phyloP scores from a whole-genome alignment of 1,139 yeast genomes.

The Magnusiomyces clavatus region DNA sequence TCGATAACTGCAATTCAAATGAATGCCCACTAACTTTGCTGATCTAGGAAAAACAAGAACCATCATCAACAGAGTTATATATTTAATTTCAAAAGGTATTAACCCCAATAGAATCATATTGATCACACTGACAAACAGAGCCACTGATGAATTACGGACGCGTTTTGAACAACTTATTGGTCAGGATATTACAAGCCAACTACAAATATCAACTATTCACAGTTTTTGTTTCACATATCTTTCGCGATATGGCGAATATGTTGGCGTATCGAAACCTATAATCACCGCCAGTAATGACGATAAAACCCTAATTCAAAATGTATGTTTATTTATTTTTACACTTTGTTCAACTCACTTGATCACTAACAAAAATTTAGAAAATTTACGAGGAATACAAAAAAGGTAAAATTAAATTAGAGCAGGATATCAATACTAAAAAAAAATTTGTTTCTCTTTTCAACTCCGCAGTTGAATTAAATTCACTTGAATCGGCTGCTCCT shows the following conservation, averaged over 20 bases:
- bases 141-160: slow-evolving; percentile 74
- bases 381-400: neutral
- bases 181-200: slow-evolving; percentile 28
- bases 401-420: neutral
- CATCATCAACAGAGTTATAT: slow-evolving; percentile 68
- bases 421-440: no score
- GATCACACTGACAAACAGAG: slow-evolving; percentile 86
- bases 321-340: neutral
- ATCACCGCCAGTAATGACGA: neutral
- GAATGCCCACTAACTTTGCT: slow-evolving; percentile 6
- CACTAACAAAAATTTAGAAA: neutral
- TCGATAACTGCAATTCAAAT: neutral
- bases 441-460: no score
- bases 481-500: slow-evolving; percentile 44
- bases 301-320: neutral
- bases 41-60: slow-evolving; percentile 70
- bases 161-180: slow-evolving; percentile 36
- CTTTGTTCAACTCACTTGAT: neutral
- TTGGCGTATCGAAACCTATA: neutral
- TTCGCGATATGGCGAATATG: neutral
- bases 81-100: slow-evolving; percentile 45
- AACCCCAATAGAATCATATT: slow-evolving; percentile 61
- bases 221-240: slow-evolving; percentile 49
- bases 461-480: neutral
- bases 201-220: slow-evolving; percentile 82